Evolutionary conservation across 176 grass and related monocot species (phyloP).

Genomic region (Zea mays): Zm-B73-REFERENCE-NAM-5.0 NC_050096.1:187390501-187391000

Average conservation of each 20-base stretch:
- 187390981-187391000: constrained; percentile 77
- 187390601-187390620: constrained; percentile 67
- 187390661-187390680: constrained; percentile 77
- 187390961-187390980: constrained; percentile 82
- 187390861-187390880: constrained; percentile 1
- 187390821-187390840: constrained; percentile 7
- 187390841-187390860: not conserved
- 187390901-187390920: constrained; percentile 24
- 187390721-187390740: constrained; percentile 74
- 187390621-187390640: constrained; percentile 95
- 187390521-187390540: not conserved
- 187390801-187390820: constrained; percentile 8
- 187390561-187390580: constrained; percentile 18
- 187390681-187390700: constrained; percentile 59
- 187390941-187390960: constrained; percentile 67
- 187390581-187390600: constrained; percentile 21
- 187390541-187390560: constrained; percentile 30
- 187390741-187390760: constrained; percentile 59
- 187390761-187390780: constrained; percentile 56
- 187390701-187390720: constrained; percentile 67
- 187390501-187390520: constrained; percentile 2
- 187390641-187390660: constrained; percentile 68
- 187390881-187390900: constrained; percentile 33
- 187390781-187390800: constrained; percentile 63
- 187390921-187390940: constrained; percentile 75